phyloP scores from a whole-genome alignment of 306 rosid species.

The cucumber (Cucumis sativus) region DNA sequence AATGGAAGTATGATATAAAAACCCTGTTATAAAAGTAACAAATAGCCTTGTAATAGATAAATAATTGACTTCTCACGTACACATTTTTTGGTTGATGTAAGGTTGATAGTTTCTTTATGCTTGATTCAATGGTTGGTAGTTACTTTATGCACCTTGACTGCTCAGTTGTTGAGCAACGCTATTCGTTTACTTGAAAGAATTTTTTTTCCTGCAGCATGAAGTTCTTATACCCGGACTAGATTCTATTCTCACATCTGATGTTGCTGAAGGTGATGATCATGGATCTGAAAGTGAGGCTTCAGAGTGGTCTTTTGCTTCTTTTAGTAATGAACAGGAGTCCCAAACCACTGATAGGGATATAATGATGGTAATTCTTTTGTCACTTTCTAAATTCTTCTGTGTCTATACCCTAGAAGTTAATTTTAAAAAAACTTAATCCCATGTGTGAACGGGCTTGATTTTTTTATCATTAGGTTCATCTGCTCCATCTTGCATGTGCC shows the following conservation, averaged over 20 bases:
- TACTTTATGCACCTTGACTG: neutral
- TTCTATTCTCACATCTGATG: constrained; percentile 20
- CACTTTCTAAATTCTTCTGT: neutral
- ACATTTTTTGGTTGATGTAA: neutral
- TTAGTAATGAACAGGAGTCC: constrained; percentile 37
- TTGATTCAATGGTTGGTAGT: neutral
- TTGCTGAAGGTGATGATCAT: constrained; percentile 29
- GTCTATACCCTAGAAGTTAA: no score
- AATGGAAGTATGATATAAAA: neutral
- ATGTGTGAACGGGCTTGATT: neutral
- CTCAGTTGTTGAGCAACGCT: neutral
- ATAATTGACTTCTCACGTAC: neutral
- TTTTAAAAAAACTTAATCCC: neutral
- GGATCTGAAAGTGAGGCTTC: constrained; percentile 36
- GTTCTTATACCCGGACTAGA: constrained; percentile 22
- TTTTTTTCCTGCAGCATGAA: constrained; percentile 6
- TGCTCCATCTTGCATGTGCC: constrained; percentile 71
- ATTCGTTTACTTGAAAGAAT: neutral
- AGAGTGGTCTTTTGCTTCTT: constrained; percentile 37
- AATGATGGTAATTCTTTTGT: constrained; percentile 42
- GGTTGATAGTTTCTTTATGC: neutral
- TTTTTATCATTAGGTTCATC: constrained; percentile 56
- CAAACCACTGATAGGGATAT: constrained; percentile 54
- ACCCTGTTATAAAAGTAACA: neutral
- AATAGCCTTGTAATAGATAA: neutral